These are phyloP conservation scores for Globisporangium alternatum DNA, from an alignment of 352 stramenopile genomes.

Conservation along the genomic window DNA sequence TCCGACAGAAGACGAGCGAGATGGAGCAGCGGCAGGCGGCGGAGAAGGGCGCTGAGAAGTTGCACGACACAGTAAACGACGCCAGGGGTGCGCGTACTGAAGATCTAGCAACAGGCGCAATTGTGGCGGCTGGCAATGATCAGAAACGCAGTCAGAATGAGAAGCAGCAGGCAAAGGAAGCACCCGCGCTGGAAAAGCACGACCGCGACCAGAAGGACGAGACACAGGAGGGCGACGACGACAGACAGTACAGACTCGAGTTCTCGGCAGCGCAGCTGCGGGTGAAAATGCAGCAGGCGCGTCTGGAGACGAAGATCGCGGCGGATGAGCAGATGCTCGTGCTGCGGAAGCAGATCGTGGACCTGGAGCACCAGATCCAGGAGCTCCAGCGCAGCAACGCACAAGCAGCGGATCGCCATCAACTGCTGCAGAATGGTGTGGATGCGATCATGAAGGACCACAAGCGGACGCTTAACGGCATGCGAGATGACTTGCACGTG, in stretches of 20 bases:
- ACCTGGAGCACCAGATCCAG: constrained; percentile 27
- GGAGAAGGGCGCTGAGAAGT: neutral
- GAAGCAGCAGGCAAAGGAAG: neutral
- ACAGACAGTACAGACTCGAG: constrained; percentile 22
- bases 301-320: constrained; percentile 50
- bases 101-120: neutral
- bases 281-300: constrained; percentile 49
- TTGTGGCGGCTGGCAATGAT: no score
- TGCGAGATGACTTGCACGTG: constrained; percentile 40
- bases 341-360: constrained; percentile 43
- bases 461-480: constrained; percentile 47
- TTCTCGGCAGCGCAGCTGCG: constrained; percentile 53
- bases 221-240: neutral
- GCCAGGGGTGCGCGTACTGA: neutral
- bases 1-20: neutral
- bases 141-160: neutral
- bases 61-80: neutral
- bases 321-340: constrained; percentile 42
- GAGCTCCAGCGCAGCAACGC: constrained; percentile 19
- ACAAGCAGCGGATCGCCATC: constrained; percentile 24
- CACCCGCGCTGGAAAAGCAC: neutral
- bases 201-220: neutral
- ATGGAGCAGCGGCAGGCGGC: neutral
- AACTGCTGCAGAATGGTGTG: constrained; percentile 31
- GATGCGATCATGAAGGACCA: constrained; percentile 46